Evolutionary conservation across 2,329 filamentous ascomycete genomes (phyloP).

Genomic region (Aspergillus flavus): DNA sequence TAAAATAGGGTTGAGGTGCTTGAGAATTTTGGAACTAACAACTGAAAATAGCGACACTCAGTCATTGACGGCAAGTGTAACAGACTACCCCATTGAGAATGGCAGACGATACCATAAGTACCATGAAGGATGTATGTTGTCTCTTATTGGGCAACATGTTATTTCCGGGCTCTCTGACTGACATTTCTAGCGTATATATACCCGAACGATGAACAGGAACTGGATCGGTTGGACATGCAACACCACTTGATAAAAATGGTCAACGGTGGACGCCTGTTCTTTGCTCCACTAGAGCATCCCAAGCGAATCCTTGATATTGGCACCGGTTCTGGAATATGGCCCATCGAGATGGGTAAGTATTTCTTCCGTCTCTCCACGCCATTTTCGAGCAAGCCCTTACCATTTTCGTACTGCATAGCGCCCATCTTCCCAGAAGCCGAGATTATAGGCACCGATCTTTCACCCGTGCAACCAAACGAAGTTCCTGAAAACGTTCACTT

Average conservation of each 20-base stretch:
- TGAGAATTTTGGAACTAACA: background rate
- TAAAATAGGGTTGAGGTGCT: background rate
- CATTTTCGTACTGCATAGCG: slow-evolving; percentile 25
- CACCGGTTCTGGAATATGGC: slow-evolving; percentile 68
- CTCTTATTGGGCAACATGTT: background rate
- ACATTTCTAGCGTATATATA: slow-evolving; percentile 41
- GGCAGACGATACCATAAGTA: slow-evolving; percentile 49
- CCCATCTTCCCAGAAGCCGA: slow-evolving; percentile 57
- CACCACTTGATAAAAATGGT: slow-evolving; percentile 57
- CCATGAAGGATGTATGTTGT: slow-evolving; percentile 45
- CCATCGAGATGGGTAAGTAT: slow-evolving; percentile 63
- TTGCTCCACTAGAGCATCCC: slow-evolving; percentile 50
- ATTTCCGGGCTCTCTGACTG: slow-evolving; percentile 18
- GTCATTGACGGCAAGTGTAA: slow-evolving; percentile 47
- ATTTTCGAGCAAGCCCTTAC: slow-evolving; percentile 7
- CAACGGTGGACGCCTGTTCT: slow-evolving; percentile 49
- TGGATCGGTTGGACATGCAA: slow-evolving; percentile 58
- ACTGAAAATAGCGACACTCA: slow-evolving; percentile 40
- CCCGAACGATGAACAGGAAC: slow-evolving; percentile 58
- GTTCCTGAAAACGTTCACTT: slow-evolving; percentile 76
- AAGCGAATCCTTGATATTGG: slow-evolving; percentile 59
- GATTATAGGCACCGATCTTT: slow-evolving; percentile 67
- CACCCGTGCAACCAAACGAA: slow-evolving; percentile 65
- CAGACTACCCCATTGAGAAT: slow-evolving; percentile 46
- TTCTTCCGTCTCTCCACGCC: background rate